Base-by-base conservation (phyloP, 2,329 filamentous ascomycete species). In the Nigrograna mackinnonii region DNA sequence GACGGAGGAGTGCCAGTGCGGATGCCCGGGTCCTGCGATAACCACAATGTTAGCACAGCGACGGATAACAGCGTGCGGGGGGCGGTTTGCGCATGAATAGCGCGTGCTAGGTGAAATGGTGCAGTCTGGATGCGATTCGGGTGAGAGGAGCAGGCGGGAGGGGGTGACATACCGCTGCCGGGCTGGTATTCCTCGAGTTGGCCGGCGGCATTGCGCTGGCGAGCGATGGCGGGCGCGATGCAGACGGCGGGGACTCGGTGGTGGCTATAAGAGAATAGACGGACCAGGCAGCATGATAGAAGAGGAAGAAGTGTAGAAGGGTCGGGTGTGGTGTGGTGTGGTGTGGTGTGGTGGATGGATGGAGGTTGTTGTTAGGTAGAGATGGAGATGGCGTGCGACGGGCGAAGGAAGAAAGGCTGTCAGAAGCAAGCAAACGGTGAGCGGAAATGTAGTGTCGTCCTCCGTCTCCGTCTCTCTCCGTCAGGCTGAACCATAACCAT, bases 121-220 rank as follows among this genome's bases (percentile, higher is more conserved):
- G n/a, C n/a, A n/a, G n/a, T n/a, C n/a, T n/a, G n/a, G n/a, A n/a
- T n/a, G n/a, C n/a, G n/a, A n/a, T n/a, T n/a, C n/a, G n/a, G n/a
- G 16, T 17, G 18, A 9, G 31, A 33, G 31, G 24, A 28, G 3
- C 11, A 28, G 24, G 24, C n/a, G 9, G 11, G 31, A 12, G 31
- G 16, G 31, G 31, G 16, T 17, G 37, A 40, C 39, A 26, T 37
- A 43, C 41, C 26, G 26, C 41, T 26, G 41, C 35, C 41, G 41
- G 41, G 24, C 41, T 43, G 11, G 41, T 21, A 22, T 21, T 37
- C 21, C 41, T 24, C 26, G 41, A 62, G 57, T 64, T 65, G 48
- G 64, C 57, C 42, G 64, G 66, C 52, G 66, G 66, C 64, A 67
- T 67, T 17, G 16, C n/a, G n/a, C n/a, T 33, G 31, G 18, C 16